Percentiles rank a stretch among this genome's conserved stretches.
These are phyloP conservation scores for Penium margaritaceum DNA, from an alignment of 139 green algal genomes.

Conservation along the genomic window DNA sequence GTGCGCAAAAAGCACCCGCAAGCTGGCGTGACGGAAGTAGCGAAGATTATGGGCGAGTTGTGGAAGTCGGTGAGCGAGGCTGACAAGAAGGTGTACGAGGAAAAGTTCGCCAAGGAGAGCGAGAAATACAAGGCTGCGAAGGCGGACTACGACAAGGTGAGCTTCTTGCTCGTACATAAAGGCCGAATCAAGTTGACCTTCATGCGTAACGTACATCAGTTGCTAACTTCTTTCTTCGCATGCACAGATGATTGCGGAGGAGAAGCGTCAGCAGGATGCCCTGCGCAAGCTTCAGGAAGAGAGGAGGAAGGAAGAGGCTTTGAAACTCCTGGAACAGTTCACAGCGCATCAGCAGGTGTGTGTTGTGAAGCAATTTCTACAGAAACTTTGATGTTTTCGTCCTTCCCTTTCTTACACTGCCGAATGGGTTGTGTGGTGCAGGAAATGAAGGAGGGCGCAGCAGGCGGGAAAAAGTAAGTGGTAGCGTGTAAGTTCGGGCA, in stretches of 20 bases:
- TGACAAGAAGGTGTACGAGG: conserved; percentile 10
- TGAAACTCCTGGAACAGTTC: conserved; percentile 1
- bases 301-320: conserved; percentile 2
- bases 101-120: not conserved
- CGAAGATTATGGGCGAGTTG: conserved; percentile 18
- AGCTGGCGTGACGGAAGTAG: conserved; percentile 11
- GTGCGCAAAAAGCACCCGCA: conserved; percentile 28
- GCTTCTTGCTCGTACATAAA: too few relatives aligned
- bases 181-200: not conserved
- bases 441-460: too few relatives aligned
- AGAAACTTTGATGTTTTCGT: not conserved
- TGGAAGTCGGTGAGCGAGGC: conserved; percentile 16
- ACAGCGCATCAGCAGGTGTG: not conserved
- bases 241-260: not conserved
- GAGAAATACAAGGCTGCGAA: not conserved
- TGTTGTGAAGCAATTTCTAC: not conserved
- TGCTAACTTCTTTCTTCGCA: too few relatives aligned
- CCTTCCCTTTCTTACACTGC: not conserved
- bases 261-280: conserved; percentile 8
- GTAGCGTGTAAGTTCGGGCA: too few relatives aligned
- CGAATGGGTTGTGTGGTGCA: too few relatives aligned
- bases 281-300: conserved; percentile 1
- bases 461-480: too few relatives aligned
- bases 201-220: too few relatives aligned
- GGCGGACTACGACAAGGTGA: not conserved